Evolutionary conservation across 257 asterid species (phyloP).

Genomic region (Thymus mandschuricus): DNA sequence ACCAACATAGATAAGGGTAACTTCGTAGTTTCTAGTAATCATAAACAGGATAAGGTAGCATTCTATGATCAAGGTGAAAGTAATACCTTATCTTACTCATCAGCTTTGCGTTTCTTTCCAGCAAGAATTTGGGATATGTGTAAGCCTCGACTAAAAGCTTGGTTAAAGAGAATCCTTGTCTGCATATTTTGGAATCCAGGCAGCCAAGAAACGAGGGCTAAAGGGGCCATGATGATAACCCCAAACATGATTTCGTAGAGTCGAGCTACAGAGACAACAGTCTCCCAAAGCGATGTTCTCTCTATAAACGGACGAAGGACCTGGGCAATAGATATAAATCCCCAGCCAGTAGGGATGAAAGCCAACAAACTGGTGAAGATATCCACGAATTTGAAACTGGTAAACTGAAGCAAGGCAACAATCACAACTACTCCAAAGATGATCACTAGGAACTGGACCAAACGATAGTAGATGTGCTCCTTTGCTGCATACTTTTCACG

Average conservation of each 20-base stretch:
- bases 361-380: constrained; percentile 89
- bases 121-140: constrained; percentile 94
- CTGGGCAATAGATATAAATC: constrained; percentile 78
- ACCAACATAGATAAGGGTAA: neutral
- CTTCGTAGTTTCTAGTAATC: neutral
- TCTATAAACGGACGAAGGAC: constrained; percentile 74
- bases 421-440: constrained; percentile 61
- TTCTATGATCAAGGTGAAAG: constrained; percentile 22
- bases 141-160: constrained; percentile 95
- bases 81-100: constrained; percentile 58
- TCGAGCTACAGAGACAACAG: constrained; percentile 80
- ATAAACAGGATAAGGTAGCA: neutral
- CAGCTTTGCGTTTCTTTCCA: constrained; percentile 81
- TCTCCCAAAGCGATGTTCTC: constrained; percentile 70
- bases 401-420: constrained; percentile 70
- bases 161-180: constrained; percentile 94
- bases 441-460: constrained; percentile 93
- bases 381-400: constrained; percentile 69
- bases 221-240: constrained; percentile 83
- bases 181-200: constrained; percentile 99
- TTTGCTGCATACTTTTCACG: constrained; percentile 87
- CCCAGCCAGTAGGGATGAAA: constrained; percentile 97
- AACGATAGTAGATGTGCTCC: constrained; percentile 94
- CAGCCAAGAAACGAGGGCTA: constrained; percentile 90
- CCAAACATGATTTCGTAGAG: constrained; percentile 91